Conservation (phyloP, 495 filamentous ascomycete genomes). For the Aspergillus avenaceus region DNA sequence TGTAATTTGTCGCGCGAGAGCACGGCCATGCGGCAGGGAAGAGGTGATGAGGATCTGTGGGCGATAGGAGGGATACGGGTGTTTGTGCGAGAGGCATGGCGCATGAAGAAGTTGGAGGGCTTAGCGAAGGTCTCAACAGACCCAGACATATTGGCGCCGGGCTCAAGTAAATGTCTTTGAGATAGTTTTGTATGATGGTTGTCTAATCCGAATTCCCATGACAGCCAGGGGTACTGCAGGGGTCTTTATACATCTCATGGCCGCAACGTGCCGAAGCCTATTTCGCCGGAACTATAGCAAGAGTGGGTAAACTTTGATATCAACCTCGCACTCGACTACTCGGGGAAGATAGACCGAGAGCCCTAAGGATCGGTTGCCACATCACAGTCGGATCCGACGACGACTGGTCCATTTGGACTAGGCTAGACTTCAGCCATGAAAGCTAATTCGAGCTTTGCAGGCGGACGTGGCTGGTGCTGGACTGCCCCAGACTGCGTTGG, state of each 20-base stretch:
- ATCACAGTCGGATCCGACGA: background rate
- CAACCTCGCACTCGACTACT: background rate
- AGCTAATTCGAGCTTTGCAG: background rate
- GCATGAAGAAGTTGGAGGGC: conserved; percentile 1
- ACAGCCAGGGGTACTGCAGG: background rate
- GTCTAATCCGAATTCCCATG: background rate
- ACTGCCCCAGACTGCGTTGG: background rate
- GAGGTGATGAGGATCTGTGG: conserved; percentile 2
- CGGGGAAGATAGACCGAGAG: no score
- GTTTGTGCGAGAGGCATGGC: conserved; percentile 15
- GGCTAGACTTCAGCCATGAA: background rate
- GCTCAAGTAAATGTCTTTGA: background rate
- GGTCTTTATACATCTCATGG: background rate
- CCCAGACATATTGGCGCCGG: background rate
- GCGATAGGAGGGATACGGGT: conserved; percentile 18
- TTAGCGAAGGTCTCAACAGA: background rate
- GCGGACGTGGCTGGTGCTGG: background rate
- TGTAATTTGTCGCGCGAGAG: conserved; percentile 20
- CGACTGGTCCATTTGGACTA: background rate
- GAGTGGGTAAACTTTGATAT: background rate
- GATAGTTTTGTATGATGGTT: background rate
- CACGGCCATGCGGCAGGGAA: conserved; percentile 11
- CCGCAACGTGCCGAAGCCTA: background rate
- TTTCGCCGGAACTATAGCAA: no score
- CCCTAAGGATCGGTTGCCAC: conserved; percentile 1